Base-by-base conservation (phyloP, 139 green algal genomes). In the Chlamydomonas sphaeroides region DNA sequence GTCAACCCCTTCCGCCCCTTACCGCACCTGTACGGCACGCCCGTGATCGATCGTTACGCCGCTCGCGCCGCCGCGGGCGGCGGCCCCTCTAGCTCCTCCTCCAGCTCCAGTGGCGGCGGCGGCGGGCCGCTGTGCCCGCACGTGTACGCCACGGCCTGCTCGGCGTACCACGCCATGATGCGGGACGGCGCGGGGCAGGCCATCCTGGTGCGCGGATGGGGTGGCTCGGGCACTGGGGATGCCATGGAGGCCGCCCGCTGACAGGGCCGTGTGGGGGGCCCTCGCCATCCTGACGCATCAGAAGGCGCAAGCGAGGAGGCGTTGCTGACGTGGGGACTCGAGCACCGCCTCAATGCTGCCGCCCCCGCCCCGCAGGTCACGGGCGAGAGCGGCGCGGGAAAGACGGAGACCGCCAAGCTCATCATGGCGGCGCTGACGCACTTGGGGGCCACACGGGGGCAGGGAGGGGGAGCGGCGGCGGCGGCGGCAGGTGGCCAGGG, bases 351-450 rank as follows among this genome's bases (percentile, higher is more conserved):
- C 45, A 51, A 51, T 51, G 10, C 5, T 56, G 49, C n/a, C n/a
- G n/a, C n/a, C n/a, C n/a, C n/a, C n/a, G n/a, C n/a, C 25, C 8
- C 25, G 23, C 56, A 97, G 93, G 92, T 97, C 28, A 95, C 88
- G 39, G 97, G 97, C 7, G 97, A 99, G 91, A 96, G 89, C 65
- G 97, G 97, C 41, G 97, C 97, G 26, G 97, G 97, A 39, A 99
- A 99, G 88, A 99, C 97, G 33, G 97, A 99, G 92, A 99, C 97
- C 21, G 95, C 90, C 79, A 99, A 99, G 93, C 92, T 98, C n/a
- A 97, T 99, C 82, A 99, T 99, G 97, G 88, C 90, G 41, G 93
- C 89, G 65, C 66, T 94, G 0, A 90, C 89, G 6, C 85, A 90
- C 80, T 84, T 94, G 84, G 90, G 91, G 25, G 86, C 26, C 23